phyloP scores from a whole-genome alignment of 768 basidiomycete species.

The Leccinum broughii region DNA sequence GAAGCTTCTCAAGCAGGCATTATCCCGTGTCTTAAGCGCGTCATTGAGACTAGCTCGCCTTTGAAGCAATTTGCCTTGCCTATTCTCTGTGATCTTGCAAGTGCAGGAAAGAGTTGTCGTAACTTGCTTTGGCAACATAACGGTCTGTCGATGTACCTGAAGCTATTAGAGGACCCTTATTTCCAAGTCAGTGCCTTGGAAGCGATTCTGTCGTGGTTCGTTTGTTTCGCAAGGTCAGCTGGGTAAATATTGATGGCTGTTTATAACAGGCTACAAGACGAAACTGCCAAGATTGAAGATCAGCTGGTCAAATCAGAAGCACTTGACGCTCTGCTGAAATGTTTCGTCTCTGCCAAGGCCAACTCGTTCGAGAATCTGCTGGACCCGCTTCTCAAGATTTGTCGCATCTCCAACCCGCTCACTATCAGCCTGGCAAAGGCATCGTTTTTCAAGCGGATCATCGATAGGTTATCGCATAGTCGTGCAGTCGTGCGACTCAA shows the following conservation, averaged over 20 bases:
- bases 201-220: conserved; percentile 85
- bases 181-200: conserved; percentile 93
- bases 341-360: conserved; percentile 84
- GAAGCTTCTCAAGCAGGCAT: conserved; percentile 97
- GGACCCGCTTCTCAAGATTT: conserved; percentile 90
- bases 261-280: conserved; percentile 81
- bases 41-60: conserved; percentile 86
- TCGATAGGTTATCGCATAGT: conserved; percentile 73
- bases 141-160: conserved; percentile 79
- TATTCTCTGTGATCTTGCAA: conserved; percentile 93
- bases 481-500: conserved; percentile 89
- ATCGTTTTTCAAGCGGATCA: conserved; percentile 83
- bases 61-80: conserved; percentile 97
- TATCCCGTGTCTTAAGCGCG: conserved; percentile 85
- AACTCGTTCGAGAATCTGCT: conserved; percentile 91
- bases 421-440: conserved; percentile 78
- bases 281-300: conserved; percentile 92
- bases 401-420: conserved; percentile 72
- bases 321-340: conserved; percentile 67
- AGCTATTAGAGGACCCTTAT: conserved; percentile 79
- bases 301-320: conserved; percentile 68
- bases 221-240: background rate
- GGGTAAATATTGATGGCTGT: conserved; percentile 3
- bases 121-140: conserved; percentile 91
- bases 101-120: conserved; percentile 91